Evolutionary conservation across 148 eudicot genomes (phyloP), one percentile per base, ranked within the genome.

Genomic region (Persicaria tinctoria): DNA sequence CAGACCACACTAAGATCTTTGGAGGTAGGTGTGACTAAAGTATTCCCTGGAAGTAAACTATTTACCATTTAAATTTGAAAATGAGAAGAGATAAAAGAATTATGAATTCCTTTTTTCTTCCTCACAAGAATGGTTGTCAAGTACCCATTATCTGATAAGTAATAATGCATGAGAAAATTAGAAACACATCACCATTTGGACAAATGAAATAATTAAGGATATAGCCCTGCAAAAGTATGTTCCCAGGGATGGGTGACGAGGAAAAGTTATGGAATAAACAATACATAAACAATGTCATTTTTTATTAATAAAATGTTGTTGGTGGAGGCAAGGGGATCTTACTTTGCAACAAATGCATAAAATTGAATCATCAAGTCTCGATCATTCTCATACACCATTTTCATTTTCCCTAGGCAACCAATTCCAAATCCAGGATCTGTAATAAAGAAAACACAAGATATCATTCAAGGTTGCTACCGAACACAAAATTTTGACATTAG

Each of bases 341-440:
- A 93, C 98, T 82, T 81, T 51, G 92, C 88, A 57, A 91, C 93
- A 82, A 93, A 93, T 69, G 79, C 86, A 76, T 93, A 93, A 70
- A 93, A 93, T 11, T 76, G 97, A 79, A 91, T 85, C 94, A 89
- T 91, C 86, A 93, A 81, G 68, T 91, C 98, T 7, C 79, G 86
- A 83, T 93, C 98, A 83, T 85, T 89, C 83, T 89, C 98, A 75
- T 83, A 89, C 72, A 82, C 85, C 88, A 87, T 77, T 79, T 86
- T 93, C 23, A 20, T 20, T 20, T n/a, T 93, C 68, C 98, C 98
- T 84, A 93, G 85, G 85, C 94, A 88, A 79, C 90, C 88, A 68
- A 93, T 85, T 48, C 98, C 98, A 83, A 88, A 89, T 55, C 86
- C 84, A 83, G 98, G 98, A 82, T 93, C 98, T 93, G 91, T 80